phyloP scores from a whole-genome alignment of 148 eudicot genomes.

The Linanthus parryae region DNA sequence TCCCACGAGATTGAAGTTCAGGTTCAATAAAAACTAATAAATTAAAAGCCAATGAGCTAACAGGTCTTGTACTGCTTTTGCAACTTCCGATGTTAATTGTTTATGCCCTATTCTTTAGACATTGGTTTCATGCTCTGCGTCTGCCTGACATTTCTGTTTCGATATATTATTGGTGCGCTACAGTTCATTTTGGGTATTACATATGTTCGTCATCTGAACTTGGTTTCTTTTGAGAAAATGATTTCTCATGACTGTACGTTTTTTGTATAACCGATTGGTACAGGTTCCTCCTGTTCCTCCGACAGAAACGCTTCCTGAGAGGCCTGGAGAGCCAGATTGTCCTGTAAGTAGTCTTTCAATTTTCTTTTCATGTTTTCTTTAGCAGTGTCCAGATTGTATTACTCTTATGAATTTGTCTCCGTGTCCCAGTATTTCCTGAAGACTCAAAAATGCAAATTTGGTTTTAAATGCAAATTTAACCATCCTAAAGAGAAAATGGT shows the following conservation, averaged over 20 bases:
- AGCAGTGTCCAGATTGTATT: background rate
- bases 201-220: background rate
- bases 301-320: constrained; percentile 69
- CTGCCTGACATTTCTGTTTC: no score
- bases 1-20: no score
- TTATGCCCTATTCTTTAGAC: no score
- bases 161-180: no score
- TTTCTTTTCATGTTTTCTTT: background rate
- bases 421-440: constrained; percentile 70
- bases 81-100: no score
- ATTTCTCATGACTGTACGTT: background rate
- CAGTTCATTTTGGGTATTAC: no score
- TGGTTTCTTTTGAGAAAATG: background rate
- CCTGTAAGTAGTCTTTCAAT: constrained; percentile 51
- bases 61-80: no score
- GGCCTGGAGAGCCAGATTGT: constrained; percentile 94
- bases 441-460: constrained; percentile 92
- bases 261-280: constrained; percentile 8
- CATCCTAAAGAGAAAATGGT: constrained; percentile 64
- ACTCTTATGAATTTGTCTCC: constrained; percentile 5
- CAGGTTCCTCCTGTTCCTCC: constrained; percentile 57
- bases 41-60: no score
- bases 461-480: constrained; percentile 82
- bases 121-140: no score
- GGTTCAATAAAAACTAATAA: no score